Evolutionary conservation across 2,329 filamentous ascomycete species (phyloP).

Genomic region (Aspergillus puulaauensis): DNA sequence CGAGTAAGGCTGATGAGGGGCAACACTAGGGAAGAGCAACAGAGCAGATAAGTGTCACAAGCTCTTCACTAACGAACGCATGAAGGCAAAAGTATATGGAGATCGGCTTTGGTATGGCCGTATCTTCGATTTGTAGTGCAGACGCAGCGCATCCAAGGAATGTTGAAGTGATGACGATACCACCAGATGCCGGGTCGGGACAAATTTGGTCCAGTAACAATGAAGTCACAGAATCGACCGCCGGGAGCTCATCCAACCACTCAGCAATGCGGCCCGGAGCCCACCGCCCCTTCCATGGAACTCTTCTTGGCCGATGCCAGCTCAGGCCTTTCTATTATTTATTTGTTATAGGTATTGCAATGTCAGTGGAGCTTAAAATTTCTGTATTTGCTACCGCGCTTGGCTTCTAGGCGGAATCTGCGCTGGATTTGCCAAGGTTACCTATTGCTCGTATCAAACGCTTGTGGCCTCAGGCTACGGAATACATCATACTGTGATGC

Average conservation of each 20-base stretch:
- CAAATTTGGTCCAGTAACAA: conserved; percentile 10
- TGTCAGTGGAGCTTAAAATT: not conserved
- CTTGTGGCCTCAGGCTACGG: not conserved
- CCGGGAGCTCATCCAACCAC: conserved; percentile 2
- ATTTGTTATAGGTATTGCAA: not conserved
- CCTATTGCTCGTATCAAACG: not conserved
- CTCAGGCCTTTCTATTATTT: not conserved
- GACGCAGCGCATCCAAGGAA: conserved; percentile 4
- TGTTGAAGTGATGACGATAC: conserved; percentile 12
- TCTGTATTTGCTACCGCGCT: not conserved
- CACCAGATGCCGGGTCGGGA: not conserved
- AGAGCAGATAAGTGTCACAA: conserved; percentile 2
- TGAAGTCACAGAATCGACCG: conserved; percentile 11
- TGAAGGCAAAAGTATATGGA: conserved; percentile 12
- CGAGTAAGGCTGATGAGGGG: conserved; percentile 8
- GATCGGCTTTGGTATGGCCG: not conserved
- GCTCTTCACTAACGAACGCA: conserved; percentile 33
- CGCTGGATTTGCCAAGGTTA: not conserved
- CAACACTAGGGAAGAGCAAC: conserved; percentile 9
- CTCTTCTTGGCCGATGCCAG: not conserved
- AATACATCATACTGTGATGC: not conserved
- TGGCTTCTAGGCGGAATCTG: not conserved
- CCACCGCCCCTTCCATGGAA: conserved; percentile 3
- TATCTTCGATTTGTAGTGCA: conserved; percentile 5
- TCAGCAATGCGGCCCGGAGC: not conserved